Base-by-base conservation (phyloP, 805 yeast species). In the Candida railenensis region DNA sequence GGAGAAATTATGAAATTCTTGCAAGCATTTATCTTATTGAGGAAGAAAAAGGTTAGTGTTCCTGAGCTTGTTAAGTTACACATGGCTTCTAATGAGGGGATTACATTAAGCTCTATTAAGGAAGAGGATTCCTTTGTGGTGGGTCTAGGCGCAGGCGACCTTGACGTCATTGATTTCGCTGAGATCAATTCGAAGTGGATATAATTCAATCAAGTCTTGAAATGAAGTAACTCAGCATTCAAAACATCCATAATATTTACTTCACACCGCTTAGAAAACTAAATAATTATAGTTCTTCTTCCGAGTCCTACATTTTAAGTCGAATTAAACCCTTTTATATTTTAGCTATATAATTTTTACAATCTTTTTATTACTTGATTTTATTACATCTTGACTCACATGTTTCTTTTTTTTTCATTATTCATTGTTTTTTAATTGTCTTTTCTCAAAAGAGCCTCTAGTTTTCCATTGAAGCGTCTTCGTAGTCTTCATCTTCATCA, bases 391-490 rank as follows among this genome's bases (percentile, higher is more conserved):
- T 16, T 5, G 20, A 34, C 20, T 34, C 18, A 33, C 18, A 16
- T 36, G 3, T 36, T 36, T 12, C 18, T 16, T 28, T 33, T 19
- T 25, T 30, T 16, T 16, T 19, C 37, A 14, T 12, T 16, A 20
- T 39, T 22, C 12, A 8, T 39, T 21, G 14, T 39, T 33, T 39
- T 40, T 11, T 39, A 8, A 21, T 8, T 43, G 15, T n/a, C 22
- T 36, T 5, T 30, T 42, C 19, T 25, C 9, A 25, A 7, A 7
- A 11, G 9, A 25, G 30, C 5, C 11, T 25, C 32, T 46, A 40
- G 18, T 50, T 20, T 42, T 50, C 50, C 52, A 48, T 53, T 12
- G 39, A 44, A 37, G 54, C 54, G 19, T 49, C 50, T 39, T 50
- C 48, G 25, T 50, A 51, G 34, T 40, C 39, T 22, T 47, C 53